Evolutionary conservation across 331 rosid species (phyloP), one percentile per base, ranked within the genome.

Genomic region (Dryas integrifolia): DNA sequence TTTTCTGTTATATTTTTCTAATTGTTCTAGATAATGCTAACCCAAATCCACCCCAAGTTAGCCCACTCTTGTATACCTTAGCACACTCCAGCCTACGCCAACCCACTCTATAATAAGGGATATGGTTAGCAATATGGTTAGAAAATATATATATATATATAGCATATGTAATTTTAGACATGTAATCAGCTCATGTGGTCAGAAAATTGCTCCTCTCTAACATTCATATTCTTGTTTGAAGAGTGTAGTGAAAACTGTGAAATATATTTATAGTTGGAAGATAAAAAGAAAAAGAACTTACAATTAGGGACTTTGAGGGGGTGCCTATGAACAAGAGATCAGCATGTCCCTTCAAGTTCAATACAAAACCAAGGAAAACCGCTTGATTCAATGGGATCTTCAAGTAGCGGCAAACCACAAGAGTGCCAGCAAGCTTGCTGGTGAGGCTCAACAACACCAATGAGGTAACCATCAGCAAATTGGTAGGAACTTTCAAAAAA

Each of bases 331-430:
- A 87, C 12, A 94, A 61, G 40, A 94, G 82, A 83, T 94, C 98
- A 16, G 96, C 96, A 84, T 94, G 90, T 4, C 97, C 98, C 77
- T 89, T 91, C 58, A 92, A 77, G 81, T 89, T 94, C 81, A 94
- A 76, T 9, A 86, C 67, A 77, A 94, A 91, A 41, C 96, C 92
- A 41, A 94, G 82, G 47, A 94, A 87, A 66, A 91, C 80, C 2
- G 89, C 96, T 74, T 94, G 91, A 65, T 84, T 84, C 5, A 80
- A 45, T 10, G 98, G 96, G 45, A 91, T 89, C 10, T 80, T 69
- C 79, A 94, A 84, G 82, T 71, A 89, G 24, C 72, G 82, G n/a
- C 92, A 89, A 65, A 75, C 84, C 3, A 84, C 18, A 75, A 94
- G 90, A 15, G 95, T 86, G 1, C 97, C 98, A 51, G 88, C 72